These are phyloP conservation scores for Caryopteris hybrid DNA, from an alignment of 305 asterid species.

Conservation along the genomic window DNA sequence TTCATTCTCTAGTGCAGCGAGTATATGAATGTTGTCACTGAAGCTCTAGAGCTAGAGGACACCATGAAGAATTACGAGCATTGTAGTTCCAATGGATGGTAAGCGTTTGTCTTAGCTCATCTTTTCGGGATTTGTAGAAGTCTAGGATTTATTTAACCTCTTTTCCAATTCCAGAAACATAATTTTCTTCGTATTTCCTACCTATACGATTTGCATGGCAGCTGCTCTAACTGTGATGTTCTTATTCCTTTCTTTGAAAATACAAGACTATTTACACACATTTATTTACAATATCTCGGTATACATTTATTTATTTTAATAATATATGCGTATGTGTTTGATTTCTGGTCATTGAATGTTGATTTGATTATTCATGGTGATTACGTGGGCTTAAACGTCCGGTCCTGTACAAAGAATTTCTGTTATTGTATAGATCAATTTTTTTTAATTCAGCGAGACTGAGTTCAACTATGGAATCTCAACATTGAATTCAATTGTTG, in stretches of 20 bases:
- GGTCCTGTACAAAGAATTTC: neutral
- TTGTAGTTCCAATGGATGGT: constrained; percentile 56
- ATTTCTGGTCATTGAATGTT: neutral
- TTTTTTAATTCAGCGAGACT: too few species aligned
- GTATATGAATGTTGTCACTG: constrained; percentile 57
- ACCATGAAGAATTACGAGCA: constrained; percentile 66
- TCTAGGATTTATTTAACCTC: neutral
- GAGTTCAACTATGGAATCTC: too few species aligned
- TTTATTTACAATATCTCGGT: neutral
- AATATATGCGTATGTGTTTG: neutral
- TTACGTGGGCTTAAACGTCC: neutral
- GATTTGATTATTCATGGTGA: neutral
- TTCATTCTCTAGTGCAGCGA: constrained; percentile 50
- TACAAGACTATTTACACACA: neutral
- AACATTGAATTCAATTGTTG: neutral
- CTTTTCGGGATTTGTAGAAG: neutral
- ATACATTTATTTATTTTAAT: too few species aligned
- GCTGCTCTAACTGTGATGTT: neutral
- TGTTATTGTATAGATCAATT: too few species aligned
- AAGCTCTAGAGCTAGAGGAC: constrained; percentile 80
- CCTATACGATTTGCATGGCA: neutral
- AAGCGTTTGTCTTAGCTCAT: constrained; percentile 10
- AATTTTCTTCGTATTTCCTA: neutral
- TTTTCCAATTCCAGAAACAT: neutral
- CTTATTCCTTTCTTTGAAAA: neutral